Evolutionary conservation across 2,329 filamentous ascomycete genomes (phyloP), one percentile per base, ranked within the genome.

Genomic region (Penicillium paneum): DNA sequence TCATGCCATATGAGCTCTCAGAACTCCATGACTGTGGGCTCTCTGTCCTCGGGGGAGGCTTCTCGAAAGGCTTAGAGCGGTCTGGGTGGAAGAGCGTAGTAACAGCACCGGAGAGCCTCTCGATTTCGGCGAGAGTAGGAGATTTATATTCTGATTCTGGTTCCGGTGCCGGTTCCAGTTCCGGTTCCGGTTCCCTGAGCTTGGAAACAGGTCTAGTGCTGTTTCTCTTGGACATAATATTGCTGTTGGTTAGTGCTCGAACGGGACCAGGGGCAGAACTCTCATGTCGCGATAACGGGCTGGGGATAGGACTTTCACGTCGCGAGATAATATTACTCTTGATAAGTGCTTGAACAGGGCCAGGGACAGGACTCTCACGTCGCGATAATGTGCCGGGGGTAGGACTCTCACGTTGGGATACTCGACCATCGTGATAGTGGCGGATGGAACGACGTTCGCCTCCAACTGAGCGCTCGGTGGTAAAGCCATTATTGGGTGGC

Each of bases 361-460:
- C 43, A 26, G 19, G 31, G 10, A 10, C 28, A 8, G 34, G 21
- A 28, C 26, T 12, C 13, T 40, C 46, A n/a, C 46, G 46, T 19
- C 31, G 24, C 10, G 46, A 49, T 49, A 49, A 4, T 21, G 21
- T 2, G 29, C 12, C 3, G 11, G 12, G 13, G 5, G 29, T n/a
- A 19, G 28, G 17, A 8, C 2, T 13, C 13, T 40, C 46, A 21
- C 46, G 46, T 19, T 40, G 24, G 6, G 46, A 49, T 49, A 49
- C 15, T 31, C 46, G 46, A 10, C 46, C 46, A 32, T 41, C 35
- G 17, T 49, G 28, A 6, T 41, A 49, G 17, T 32, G 28, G 19
- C 46, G 46, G 8, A 49, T 49, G 13, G 46, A 49, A 40, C 46
- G 35, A 12, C 46, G 46, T 26, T 49, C 46, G 13, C 46, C 46